Conservation (phyloP, 2,329 filamentous ascomycete species). For the Penicillium decumbens region DNA sequence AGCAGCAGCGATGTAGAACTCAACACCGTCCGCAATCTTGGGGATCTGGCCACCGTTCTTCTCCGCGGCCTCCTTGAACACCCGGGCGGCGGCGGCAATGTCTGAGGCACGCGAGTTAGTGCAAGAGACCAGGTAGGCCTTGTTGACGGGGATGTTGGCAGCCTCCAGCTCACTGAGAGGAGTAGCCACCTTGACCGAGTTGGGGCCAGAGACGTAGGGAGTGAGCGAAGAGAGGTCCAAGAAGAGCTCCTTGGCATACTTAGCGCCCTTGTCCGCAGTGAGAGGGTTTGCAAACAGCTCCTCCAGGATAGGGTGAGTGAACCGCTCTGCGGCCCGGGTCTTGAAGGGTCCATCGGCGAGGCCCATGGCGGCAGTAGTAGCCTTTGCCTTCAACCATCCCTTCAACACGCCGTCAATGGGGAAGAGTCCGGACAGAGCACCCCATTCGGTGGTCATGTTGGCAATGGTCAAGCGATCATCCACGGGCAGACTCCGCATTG, state of each 20-base stretch:
- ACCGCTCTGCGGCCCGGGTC: slow-evolving; percentile 51
- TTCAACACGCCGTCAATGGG: slow-evolving; percentile 71
- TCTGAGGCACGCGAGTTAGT: slow-evolving; percentile 83
- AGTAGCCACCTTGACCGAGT: slow-evolving; percentile 82
- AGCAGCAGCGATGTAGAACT: slow-evolving; percentile 86
- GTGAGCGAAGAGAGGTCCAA: slow-evolving; percentile 78
- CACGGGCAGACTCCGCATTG: slow-evolving; percentile 65
- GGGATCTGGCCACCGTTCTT: slow-evolving; percentile 58
- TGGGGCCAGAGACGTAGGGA: slow-evolving; percentile 80
- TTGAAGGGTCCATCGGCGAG: slow-evolving; percentile 46
- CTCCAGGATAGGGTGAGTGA: slow-evolving; percentile 70
- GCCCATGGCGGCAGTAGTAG: slow-evolving; percentile 64
- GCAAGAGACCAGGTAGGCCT: slow-evolving; percentile 83
- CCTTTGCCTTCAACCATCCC: slow-evolving; percentile 71
- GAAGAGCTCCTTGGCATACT: slow-evolving; percentile 78
- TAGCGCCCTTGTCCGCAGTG: slow-evolving; percentile 67
- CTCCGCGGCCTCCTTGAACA: slow-evolving; percentile 72
- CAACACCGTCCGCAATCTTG: slow-evolving; percentile 69
- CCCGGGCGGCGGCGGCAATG: slow-evolving; percentile 72
- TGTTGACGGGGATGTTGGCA: slow-evolving; percentile 72
- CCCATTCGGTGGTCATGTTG: slow-evolving; percentile 83
- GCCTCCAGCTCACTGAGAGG: slow-evolving; percentile 68
- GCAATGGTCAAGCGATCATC: slow-evolving; percentile 64
- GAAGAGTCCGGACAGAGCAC: slow-evolving; percentile 69
- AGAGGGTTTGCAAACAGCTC: slow-evolving; percentile 64